phyloP scores from a whole-genome alignment of 1,284 basidiomycete species.

The Sporisorium exsertum region DNA sequence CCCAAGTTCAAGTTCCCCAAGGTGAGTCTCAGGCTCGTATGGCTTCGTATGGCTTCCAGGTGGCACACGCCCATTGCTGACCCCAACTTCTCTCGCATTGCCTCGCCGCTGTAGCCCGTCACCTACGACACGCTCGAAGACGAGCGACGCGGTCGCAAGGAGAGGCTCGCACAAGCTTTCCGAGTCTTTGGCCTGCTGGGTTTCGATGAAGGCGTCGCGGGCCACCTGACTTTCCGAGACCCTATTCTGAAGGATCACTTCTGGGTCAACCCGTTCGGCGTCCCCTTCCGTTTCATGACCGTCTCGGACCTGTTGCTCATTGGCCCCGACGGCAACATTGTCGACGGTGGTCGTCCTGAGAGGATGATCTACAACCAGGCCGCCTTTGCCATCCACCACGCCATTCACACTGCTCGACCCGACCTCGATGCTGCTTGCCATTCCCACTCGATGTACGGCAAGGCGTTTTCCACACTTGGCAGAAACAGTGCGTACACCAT shows the following conservation, averaged over 20 bases:
- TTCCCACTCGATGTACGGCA: slow-evolving; percentile 75
- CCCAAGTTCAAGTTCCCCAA: slow-evolving; percentile 55
- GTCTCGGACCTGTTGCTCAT: slow-evolving; percentile 56
- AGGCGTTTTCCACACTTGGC: slow-evolving; percentile 75
- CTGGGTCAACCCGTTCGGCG: slow-evolving; percentile 71
- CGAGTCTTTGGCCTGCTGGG: slow-evolving; percentile 74
- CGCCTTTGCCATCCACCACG: slow-evolving; percentile 74
- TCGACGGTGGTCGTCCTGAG: slow-evolving; percentile 55
- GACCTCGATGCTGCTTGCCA: slow-evolving; percentile 78
- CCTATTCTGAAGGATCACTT: slow-evolving; percentile 73
- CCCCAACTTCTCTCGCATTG: neutral
- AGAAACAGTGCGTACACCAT: slow-evolving; percentile 70
- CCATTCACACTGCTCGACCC: slow-evolving; percentile 75
- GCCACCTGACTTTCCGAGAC: slow-evolving; percentile 77
- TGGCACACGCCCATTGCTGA: too few species aligned
- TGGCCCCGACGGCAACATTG: slow-evolving; percentile 54
- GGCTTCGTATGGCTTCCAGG: too few species aligned
- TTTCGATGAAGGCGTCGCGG: slow-evolving; percentile 74
- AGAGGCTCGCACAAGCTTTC: slow-evolving; percentile 73
- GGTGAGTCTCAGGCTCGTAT: too few species aligned
- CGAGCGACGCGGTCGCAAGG: slow-evolving; percentile 74
- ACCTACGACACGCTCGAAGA: slow-evolving; percentile 71
- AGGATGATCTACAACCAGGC: slow-evolving; percentile 68
- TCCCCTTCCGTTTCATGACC: slow-evolving; percentile 57
- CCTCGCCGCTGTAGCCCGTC: slow-evolving; percentile 47